Conservation (phyloP, 148 eudicot species). For the Amaranthus cruentus region DNA sequence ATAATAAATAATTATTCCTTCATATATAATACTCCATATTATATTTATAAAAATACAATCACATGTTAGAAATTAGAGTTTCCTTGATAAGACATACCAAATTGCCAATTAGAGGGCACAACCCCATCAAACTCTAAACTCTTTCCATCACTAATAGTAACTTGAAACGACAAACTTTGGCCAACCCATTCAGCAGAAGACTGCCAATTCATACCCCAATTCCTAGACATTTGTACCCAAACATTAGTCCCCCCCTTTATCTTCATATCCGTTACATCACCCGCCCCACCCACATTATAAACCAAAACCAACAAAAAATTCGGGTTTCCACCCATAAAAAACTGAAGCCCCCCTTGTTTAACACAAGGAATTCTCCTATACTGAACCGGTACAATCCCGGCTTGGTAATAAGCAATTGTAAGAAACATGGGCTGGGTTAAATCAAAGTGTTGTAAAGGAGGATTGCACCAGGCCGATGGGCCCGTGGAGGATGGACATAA, state of each 20-base stretch:
- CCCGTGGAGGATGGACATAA: slow-evolving; percentile 24
- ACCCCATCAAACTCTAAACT: slow-evolving; percentile 3
- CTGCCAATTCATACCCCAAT: slow-evolving; percentile 31
- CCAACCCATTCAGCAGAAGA: not conserved
- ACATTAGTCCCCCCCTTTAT: slow-evolving; percentile 1
- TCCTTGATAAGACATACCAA: slow-evolving; percentile 15
- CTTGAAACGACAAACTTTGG: slow-evolving; percentile 6
- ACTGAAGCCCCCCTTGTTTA: slow-evolving; percentile 19
- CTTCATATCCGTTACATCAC: slow-evolving; percentile 20
- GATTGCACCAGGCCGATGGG: slow-evolving; percentile 26
- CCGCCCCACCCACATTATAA: slow-evolving; percentile 25
- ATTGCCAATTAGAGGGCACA: slow-evolving; percentile 23
- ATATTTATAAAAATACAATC: not conserved
- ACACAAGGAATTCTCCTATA: slow-evolving; percentile 18
- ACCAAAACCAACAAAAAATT: slow-evolving; percentile 20
- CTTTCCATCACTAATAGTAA: slow-evolving; percentile 21
- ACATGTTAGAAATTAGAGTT: slow-evolving; percentile 13
- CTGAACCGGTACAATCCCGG: slow-evolving; percentile 27
- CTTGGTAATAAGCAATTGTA: slow-evolving; percentile 16
- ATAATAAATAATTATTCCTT: too few species aligned
- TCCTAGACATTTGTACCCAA: slow-evolving; percentile 12
- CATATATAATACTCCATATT: not conserved
- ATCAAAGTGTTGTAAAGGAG: slow-evolving; percentile 24
- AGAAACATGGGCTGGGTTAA: slow-evolving; percentile 24
- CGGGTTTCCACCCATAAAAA: slow-evolving; percentile 17